Percentiles rank a stretch among this genome's conserved stretches.
phyloP scores from a whole-genome alignment of 768 basidiomycete species.

The Tricholoma bakamatsutake region DNA sequence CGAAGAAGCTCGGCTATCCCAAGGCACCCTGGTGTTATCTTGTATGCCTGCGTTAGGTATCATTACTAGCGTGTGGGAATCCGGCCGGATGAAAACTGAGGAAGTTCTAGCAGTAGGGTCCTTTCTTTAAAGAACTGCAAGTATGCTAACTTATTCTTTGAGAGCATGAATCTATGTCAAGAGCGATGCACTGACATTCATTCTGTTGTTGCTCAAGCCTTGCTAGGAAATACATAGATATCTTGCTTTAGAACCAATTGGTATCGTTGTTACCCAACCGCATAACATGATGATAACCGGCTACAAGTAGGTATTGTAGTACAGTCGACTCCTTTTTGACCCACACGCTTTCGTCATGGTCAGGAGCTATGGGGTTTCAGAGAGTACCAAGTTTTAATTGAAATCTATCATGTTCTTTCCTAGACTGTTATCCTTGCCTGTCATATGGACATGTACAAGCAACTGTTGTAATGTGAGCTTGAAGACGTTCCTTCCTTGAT shows the following conservation, averaged over 20 bases:
- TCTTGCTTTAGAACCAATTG: not conserved
- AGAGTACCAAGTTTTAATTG: no score
- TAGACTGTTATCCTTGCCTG: no score
- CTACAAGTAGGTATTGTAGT: no score
- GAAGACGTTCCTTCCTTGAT: no score
- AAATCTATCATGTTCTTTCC: no score
- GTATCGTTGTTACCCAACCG: no score
- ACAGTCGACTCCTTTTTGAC: no score
- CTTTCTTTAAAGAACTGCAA: not conserved
- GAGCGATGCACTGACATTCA: slow-evolving; percentile 72
- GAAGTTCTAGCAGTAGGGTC: slow-evolving; percentile 51
- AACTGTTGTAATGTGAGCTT: no score
- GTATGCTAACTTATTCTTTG: slow-evolving; percentile 1
- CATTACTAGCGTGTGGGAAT: slow-evolving; percentile 84
- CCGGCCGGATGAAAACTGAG: slow-evolving; percentile 54
- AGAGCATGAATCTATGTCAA: slow-evolving; percentile 72
- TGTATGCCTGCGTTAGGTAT: slow-evolving; percentile 85
- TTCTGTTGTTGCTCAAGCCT: slow-evolving; percentile 64
- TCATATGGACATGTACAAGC: no score
- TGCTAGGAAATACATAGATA: slow-evolving; percentile 33
- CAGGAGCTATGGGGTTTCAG: no score
- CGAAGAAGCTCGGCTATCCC: slow-evolving; percentile 52
- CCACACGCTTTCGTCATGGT: no score
- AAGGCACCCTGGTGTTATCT: slow-evolving; percentile 69
- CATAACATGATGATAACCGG: no score